Evolutionary conservation across 805 yeast genomes (phyloP), one percentile per base, ranked within the genome.

Genomic region (Yamadazyma insecticola): DNA sequence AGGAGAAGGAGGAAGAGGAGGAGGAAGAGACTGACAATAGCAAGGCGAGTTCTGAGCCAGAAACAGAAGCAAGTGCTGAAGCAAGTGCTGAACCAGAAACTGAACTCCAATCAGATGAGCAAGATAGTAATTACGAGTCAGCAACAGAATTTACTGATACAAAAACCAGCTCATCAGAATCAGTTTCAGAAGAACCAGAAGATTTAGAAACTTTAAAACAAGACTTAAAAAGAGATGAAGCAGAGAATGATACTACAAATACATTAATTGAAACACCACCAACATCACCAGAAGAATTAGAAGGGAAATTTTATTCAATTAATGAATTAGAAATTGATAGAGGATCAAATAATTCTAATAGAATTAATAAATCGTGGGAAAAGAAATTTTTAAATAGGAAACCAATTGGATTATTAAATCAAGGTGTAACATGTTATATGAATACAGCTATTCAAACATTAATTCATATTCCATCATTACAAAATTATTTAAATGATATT

Each of bases 401-500:
- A n/a, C 76, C 80, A 2, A 54, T 70, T 16, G 98, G 98, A 0
- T 63, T 90, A 29, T 57, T 83, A 29, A 90, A 90, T 56, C 89
- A 82, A 44, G 97, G 97, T 24, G 97, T 92, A 27, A 90, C 97
- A 3, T 90, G 98, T 55, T 90, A 90, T 60, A 89, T 90, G 74
- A 90, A 92, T 56, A 81, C 96, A 5, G 97, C 97, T 2, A 79
- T 92, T 16, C 97, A 90, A 62, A 79, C 94, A 1, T 61, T 92
- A 67, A 60, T 89, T 21, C 98, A 90, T 50, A 77, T 88, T 13
- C 97, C 98, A 6, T 94, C 97, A 4, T 57, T 90, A 34, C 84
- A 83, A 46, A 90, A 86, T 52, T 92, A 89, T 51, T 61, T 92
- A 33, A 63, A 69, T 24, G 89, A 83, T 36, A 74, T 87, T 5